Conservation (phyloP, 2,329 filamentous ascomycete genomes). For the Penicillium sp. region DNA sequence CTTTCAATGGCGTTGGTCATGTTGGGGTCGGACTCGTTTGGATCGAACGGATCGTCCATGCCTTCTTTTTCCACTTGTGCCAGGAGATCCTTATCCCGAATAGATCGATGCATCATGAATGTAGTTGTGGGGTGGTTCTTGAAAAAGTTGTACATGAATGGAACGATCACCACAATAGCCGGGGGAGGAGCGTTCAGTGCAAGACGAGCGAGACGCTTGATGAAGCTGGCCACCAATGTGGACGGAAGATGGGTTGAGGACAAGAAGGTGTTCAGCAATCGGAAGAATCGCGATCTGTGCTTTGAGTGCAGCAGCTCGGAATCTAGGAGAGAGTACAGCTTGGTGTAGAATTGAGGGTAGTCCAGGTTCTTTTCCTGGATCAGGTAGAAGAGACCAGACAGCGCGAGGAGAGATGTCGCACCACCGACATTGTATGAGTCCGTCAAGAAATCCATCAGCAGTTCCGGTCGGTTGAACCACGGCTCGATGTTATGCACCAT, state of each 20-base stretch:
- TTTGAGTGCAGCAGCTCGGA: conserved; percentile 85
- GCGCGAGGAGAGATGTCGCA: conserved; percentile 77
- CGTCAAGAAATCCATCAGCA: conserved; percentile 95
- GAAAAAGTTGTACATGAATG: conserved; percentile 93
- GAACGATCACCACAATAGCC: conserved; percentile 82
- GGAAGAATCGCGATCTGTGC: conserved; percentile 89
- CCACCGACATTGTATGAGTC: conserved; percentile 87
- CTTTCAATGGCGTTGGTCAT: conserved; percentile 85
- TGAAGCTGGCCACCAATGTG: conserved; percentile 86
- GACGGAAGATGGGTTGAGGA: conserved; percentile 89
- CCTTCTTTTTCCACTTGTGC: conserved; percentile 60
- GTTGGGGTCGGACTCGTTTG: conserved; percentile 76
- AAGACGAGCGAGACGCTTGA: conserved; percentile 85
- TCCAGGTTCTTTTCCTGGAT: conserved; percentile 93
- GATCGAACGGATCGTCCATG: conserved; percentile 73
- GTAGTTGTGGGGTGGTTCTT: conserved; percentile 86
- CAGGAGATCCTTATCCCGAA: conserved; percentile 57
- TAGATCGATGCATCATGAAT: conserved; percentile 88
- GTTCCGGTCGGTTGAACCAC: conserved; percentile 83
- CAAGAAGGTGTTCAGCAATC: conserved; percentile 85
- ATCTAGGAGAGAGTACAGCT: conserved; percentile 90
- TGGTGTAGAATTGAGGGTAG: conserved; percentile 89
- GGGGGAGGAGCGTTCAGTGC: conserved; percentile 84
- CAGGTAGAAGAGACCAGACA: conserved; percentile 91
- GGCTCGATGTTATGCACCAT: conserved; percentile 78